phyloP scores from a whole-genome alignment of 129 eudicot species.

The Sambucus nigra region DNA sequence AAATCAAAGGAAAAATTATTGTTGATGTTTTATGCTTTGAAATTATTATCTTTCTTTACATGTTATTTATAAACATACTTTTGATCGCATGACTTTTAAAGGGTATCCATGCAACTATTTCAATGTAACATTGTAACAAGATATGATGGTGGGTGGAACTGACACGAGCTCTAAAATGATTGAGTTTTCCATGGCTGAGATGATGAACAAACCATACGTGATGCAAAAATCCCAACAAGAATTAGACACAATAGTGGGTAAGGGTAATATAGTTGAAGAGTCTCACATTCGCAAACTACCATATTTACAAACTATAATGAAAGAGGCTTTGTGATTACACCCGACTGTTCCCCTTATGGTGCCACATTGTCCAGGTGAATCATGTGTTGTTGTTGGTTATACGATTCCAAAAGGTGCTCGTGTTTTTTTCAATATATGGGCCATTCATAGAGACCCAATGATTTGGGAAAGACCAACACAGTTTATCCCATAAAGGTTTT shows the following conservation, averaged over 20 bases:
- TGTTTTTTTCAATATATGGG: slow-evolving; percentile 18
- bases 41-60: too few relatives aligned
- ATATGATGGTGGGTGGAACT: slow-evolving; percentile 55
- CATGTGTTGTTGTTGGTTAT: slow-evolving; percentile 30
- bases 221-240: slow-evolving; percentile 35
- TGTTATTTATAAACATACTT: too few relatives aligned
- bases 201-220: slow-evolving; percentile 34
- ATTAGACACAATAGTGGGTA: slow-evolving; percentile 34
- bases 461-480: slow-evolving; percentile 15
- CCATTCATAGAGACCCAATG: slow-evolving; percentile 22
- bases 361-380: slow-evolving; percentile 47
- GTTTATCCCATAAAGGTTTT: slow-evolving; percentile 21
- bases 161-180: slow-evolving; percentile 39
- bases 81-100: not conserved
- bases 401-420: slow-evolving; percentile 23
- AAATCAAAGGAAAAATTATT: too few relatives aligned
- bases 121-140: slow-evolving; percentile 17
- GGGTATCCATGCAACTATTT: too few relatives aligned
- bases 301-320: slow-evolving; percentile 35
- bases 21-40: too few relatives aligned
- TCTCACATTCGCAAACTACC: slow-evolving; percentile 33
- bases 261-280: slow-evolving; percentile 35
- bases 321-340: slow-evolving; percentile 47
- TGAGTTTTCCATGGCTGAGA: slow-evolving; percentile 46
- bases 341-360: slow-evolving; percentile 44